Percentiles rank a stretch among this genome's conserved stretches.
phyloP scores from a whole-genome alignment of 257 asterid species.

The Solanum chilense region DNA sequence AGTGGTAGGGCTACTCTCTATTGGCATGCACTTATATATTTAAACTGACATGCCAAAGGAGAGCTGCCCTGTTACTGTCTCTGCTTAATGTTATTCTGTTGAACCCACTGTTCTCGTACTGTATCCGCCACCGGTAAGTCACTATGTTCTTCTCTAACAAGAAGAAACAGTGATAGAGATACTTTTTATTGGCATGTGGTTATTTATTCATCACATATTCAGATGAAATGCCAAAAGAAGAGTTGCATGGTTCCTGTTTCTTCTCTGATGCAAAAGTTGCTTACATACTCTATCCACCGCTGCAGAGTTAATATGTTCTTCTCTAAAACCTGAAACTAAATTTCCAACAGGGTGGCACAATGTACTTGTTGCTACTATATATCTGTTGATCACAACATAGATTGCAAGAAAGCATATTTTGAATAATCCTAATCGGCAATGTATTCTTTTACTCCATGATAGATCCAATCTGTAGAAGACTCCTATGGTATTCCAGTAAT shows the following conservation, averaged over 20 bases:
- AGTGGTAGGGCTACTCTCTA: not conserved
- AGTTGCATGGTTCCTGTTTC: not conserved
- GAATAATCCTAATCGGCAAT: not conserved
- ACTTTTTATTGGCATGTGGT: slow-evolving; percentile 29
- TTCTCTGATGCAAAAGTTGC: not conserved
- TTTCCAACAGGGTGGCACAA: not conserved
- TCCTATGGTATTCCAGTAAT: not conserved
- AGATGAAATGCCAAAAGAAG: slow-evolving; percentile 43
- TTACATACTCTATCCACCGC: not conserved
- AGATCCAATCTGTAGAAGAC: not conserved
- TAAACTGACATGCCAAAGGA: not conserved
- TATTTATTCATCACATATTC: not conserved
- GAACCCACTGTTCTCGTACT: no score
- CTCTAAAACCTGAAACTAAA: not conserved
- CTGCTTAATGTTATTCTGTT: not conserved
- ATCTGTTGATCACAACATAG: not conserved
- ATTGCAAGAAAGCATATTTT: not conserved
- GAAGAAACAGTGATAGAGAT: slow-evolving; percentile 26
- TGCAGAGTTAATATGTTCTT: not conserved
- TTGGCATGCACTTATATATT: not conserved
- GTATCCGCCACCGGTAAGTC: no score
- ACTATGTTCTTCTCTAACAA: not conserved
- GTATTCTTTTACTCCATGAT: not conserved
- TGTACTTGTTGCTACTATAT: not conserved
- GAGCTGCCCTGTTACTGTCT: not conserved